Evolutionary conservation across 148 eudicot genomes (phyloP), one percentile per base, ranked within the genome.

Genomic region (Amaranthus cruentus): DNA sequence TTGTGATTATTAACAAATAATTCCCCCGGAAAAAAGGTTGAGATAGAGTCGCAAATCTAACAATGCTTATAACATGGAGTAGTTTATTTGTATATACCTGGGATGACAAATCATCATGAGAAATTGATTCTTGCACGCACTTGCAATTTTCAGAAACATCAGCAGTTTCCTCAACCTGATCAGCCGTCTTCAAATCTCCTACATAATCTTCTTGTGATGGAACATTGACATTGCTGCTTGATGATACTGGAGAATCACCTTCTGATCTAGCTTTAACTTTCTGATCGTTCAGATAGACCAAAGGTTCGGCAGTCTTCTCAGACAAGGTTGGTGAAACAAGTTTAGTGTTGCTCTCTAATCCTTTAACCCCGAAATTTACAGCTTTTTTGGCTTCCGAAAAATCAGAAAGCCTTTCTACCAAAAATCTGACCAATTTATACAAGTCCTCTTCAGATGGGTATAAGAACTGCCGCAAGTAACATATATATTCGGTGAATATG

Each of bases 371-470:
- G 62, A 58, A 58, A 7, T 70, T 70, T 68, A 73, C 66, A 66
- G 66, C 59, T 68, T 69, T 73, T 60, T 64, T 75, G 71, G 59
- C 69, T 77, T 75, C 75, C 10, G 76, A 78, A 55, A 80, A 80
- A 77, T 75, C 81, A 77, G 89, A 86, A n/a, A 85, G 87, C 85
- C 74, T 84, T 77, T 71, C 84, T 63, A 82, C 85, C 70, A 84
- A 85, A 82, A 87, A 84, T 55, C 86, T 75, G 73, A 81, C 82
- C 83, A 84, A 79, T 73, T 83, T 85, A 69, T 83, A 80, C 75
- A 80, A 72, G 80, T 84, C 83, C 62, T 87, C 88, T 83, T 90
- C 86, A 15, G 91, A 83, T 55, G 88, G 89, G 75, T 87, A 83
- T 63, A 83, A 79, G 77, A 88, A 86, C 94, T 85, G 87, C 84